Conservation (phyloP, 2,329 filamentous ascomycete genomes). For the Davidsoniella eucalypti region DNA sequence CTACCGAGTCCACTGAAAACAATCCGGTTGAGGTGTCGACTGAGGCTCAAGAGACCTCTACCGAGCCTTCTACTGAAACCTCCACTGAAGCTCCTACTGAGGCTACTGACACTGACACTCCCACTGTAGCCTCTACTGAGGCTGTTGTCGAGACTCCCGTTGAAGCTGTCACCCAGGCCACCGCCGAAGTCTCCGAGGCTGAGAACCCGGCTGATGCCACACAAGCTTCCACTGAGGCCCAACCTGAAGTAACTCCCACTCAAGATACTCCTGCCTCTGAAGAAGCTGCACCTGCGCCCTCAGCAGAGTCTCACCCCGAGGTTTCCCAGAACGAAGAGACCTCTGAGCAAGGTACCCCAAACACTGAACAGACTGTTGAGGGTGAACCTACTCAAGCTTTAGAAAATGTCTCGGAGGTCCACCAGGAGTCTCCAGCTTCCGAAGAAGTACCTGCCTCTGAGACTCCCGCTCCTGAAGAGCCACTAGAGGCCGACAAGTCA, state of each 20-base stretch:
- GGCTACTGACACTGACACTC: neutral
- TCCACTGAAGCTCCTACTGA: neutral
- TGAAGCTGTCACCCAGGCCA: neutral
- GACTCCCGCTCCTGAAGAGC: neutral
- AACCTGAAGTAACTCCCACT: neutral
- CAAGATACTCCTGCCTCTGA: neutral
- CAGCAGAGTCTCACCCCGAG: constrained; percentile 7
- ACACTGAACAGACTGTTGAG: neutral
- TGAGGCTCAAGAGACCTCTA: neutral
- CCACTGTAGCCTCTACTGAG: neutral
- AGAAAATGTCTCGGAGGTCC: too few species aligned
- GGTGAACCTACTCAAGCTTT: too few species aligned
- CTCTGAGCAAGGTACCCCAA: neutral
- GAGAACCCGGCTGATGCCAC: neutral
- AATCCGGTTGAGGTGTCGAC: neutral
- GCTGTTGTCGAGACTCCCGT: neutral
- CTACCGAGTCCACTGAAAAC: neutral
- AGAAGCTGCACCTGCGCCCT: neutral
- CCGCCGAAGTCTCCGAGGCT: neutral
- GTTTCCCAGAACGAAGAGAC: neutral
- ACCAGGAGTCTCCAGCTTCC: constrained; percentile 7
- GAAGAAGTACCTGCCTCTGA: neutral
- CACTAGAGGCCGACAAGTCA: neutral
- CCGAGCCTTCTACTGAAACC: neutral
- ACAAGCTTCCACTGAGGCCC: neutral